Conservation (phyloP, 73 alveolate genomes). For the Breviolum minutum region DNA sequence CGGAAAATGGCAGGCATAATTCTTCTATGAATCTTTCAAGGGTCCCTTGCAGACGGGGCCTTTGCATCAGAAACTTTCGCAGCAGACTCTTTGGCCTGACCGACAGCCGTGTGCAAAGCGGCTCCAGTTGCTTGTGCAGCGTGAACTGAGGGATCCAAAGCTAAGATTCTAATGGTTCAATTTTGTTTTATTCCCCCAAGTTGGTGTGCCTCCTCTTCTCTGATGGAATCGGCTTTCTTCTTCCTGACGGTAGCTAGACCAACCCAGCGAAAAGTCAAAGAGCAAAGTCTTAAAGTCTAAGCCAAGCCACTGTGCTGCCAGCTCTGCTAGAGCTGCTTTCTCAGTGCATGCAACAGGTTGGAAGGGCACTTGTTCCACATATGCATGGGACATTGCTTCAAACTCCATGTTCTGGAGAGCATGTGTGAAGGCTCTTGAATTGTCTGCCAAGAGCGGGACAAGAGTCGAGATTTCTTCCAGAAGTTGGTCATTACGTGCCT, state of each 20-base stretch:
- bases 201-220: slow-evolving; percentile 3
- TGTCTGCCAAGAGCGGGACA: background rate
- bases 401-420: background rate
- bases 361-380: background rate
- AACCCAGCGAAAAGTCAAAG: background rate
- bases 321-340: slow-evolving; percentile 12
- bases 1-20: background rate
- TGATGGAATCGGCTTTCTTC: slow-evolving; percentile 13
- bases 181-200: background rate
- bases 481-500: slow-evolving; percentile 24
- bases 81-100: slow-evolving; percentile 13
- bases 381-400: background rate
- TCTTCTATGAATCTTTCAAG: background rate
- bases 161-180: no score
- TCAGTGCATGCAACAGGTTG: background rate
- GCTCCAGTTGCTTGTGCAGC: no score
- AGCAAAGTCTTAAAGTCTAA: background rate
- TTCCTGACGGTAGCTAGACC: background rate
- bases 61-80: slow-evolving; percentile 6
- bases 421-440: no score
- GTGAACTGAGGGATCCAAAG: no score
- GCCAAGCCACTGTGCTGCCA: slow-evolving; percentile 27
- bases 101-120: background rate
- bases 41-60: background rate
- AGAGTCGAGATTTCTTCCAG: background rate